These are phyloP conservation scores for Cephalotrichum gorgonifer DNA, from an alignment of 2,329 filamentous ascomycete species.

Conservation along the genomic window DNA sequence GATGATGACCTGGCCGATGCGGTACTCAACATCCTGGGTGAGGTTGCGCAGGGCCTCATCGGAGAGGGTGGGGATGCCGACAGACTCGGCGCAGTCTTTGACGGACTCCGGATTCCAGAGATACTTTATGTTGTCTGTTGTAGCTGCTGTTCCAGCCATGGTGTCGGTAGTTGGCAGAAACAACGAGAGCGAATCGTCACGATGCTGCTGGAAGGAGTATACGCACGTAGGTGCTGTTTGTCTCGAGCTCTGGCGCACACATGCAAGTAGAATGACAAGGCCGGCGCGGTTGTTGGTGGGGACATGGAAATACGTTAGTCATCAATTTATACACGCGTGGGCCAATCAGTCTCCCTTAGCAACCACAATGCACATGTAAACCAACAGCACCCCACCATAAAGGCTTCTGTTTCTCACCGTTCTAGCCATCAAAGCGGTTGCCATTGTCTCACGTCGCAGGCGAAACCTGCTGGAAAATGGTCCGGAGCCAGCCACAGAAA, in stretches of 20 bases:
- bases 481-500: neutral
- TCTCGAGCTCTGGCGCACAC: no score
- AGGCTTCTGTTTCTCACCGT: no score
- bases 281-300: no score
- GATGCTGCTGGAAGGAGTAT: neutral
- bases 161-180: neutral
- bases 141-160: neutral
- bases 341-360: no score
- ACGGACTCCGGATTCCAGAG: conserved; percentile 97
- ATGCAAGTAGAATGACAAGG: no score
- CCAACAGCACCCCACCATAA: no score
- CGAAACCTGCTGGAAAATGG: neutral
- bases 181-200: neutral
- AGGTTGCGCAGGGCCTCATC: conserved; percentile 83
- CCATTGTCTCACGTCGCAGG: neutral
- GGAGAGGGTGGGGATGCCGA: conserved; percentile 71
- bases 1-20: conserved; percentile 84
- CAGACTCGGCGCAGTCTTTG: conserved; percentile 88
- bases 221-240: no score
- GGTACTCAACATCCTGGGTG: conserved; percentile 90
- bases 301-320: no score
- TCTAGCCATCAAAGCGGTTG: neutral
- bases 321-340: no score
- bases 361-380: no score
- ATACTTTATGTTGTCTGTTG: conserved; percentile 33